These are phyloP conservation scores for Starmerella sirachaensis DNA, from an alignment of 805 yeast genomes.

Conservation along the genomic window DNA sequence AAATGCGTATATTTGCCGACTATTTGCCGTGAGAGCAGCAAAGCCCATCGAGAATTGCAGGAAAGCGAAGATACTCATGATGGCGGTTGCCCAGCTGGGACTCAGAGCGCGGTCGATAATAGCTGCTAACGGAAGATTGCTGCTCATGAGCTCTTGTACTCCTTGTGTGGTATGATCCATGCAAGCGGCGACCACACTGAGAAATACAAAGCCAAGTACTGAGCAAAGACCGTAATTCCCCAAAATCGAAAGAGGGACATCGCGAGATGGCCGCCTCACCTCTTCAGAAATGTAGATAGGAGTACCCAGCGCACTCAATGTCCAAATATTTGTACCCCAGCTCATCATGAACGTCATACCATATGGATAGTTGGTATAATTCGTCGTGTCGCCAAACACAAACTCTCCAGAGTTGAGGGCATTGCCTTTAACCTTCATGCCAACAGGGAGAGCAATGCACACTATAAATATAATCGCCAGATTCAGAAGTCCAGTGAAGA, in stretches of 20 bases:
- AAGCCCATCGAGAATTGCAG: slow-evolving; percentile 62
- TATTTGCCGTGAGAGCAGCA: slow-evolving; percentile 48
- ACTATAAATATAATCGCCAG: slow-evolving; percentile 41
- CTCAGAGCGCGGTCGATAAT: slow-evolving; percentile 52
- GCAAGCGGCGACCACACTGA: slow-evolving; percentile 40
- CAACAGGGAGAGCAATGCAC: slow-evolving; percentile 54
- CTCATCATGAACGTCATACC: slow-evolving; percentile 46
- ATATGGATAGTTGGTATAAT: slow-evolving; percentile 41
- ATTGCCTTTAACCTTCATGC: slow-evolving; percentile 25
- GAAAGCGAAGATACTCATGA: slow-evolving; percentile 45
- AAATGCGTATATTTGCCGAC: slow-evolving; percentile 64
- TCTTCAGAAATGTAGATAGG: slow-evolving; percentile 65
- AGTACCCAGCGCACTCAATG: slow-evolving; percentile 60
- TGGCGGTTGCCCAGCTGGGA: slow-evolving; percentile 49
- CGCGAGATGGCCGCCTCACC: slow-evolving; percentile 46
- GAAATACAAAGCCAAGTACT: slow-evolving; percentile 44
- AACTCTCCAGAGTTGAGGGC: slow-evolving; percentile 39
- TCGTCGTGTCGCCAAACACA: slow-evolving; percentile 44
- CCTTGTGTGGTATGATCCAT: slow-evolving; percentile 35
- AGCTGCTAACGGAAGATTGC: slow-evolving; percentile 58
- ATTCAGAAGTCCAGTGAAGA: slow-evolving; percentile 45
- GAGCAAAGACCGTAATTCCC: slow-evolving; percentile 46
- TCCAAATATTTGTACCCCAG: slow-evolving; percentile 62
- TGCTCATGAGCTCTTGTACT: slow-evolving; percentile 33
- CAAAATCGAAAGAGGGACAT: slow-evolving; percentile 55